Evolutionary conservation across 768 basidiomycete species (phyloP).

Genomic region (Amanita brunnescens): DNA sequence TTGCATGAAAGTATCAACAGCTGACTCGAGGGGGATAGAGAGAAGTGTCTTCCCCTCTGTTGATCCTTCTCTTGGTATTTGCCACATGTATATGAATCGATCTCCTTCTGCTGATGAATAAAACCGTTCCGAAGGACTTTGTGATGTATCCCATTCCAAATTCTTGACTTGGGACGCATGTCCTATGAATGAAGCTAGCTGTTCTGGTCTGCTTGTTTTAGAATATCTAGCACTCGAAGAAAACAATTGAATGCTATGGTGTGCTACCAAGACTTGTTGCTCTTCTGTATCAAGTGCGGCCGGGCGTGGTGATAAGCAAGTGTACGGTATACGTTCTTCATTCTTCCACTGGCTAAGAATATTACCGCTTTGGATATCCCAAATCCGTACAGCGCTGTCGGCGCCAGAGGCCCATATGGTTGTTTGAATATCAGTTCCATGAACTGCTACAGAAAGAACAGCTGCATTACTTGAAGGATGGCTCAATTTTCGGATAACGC

Average conservation of each 20-base stretch:
- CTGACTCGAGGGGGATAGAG: constrained; percentile 55
- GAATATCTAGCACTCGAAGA: constrained; percentile 19
- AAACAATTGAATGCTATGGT: constrained; percentile 50
- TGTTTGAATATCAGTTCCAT: constrained; percentile 21
- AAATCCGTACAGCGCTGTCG: constrained; percentile 48
- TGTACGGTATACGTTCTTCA: constrained; percentile 51
- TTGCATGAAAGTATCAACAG: constrained; percentile 39
- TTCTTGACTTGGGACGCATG: constrained; percentile 50
- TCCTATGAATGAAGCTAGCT: constrained; percentile 49
- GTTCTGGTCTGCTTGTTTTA: constrained; percentile 22
- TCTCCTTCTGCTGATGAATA: constrained; percentile 55
- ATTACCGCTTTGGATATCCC: constrained; percentile 45
- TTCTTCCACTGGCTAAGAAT: constrained; percentile 44
- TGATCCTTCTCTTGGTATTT: constrained; percentile 31
- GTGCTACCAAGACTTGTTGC: constrained; percentile 45
- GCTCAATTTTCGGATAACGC: constrained; percentile 44
- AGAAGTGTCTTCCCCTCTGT: constrained; percentile 47
- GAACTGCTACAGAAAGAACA: constrained; percentile 38
- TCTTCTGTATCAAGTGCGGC: constrained; percentile 23
- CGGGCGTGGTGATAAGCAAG: constrained; percentile 40
- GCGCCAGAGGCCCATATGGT: constrained; percentile 54
- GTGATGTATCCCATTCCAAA: constrained; percentile 42
- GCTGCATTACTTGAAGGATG: constrained; percentile 46
- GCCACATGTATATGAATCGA: constrained; percentile 56
- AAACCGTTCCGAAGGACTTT: constrained; percentile 36